Base-by-base conservation (phyloP, 2,329 filamentous ascomycete species). In the Laburnicola sp. region DNA sequence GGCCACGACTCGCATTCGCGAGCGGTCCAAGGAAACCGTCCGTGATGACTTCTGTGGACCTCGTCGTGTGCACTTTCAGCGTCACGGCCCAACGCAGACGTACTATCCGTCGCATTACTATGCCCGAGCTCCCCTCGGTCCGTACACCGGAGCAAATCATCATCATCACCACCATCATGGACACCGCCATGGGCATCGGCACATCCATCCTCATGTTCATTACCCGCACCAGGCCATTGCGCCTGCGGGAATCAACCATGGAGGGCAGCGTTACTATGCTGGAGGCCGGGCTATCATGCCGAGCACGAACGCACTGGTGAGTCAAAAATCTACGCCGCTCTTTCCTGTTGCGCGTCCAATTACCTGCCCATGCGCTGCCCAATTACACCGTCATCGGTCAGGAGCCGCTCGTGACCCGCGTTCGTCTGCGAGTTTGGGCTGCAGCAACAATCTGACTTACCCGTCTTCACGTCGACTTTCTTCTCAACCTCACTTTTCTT, bases 81-180 rank as follows among this genome's bases (percentile, higher is more conserved):
- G 61, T 28, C 54, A 59, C 40, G 66, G 59, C 8, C 31, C 59
- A 6, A 56, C 61, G 22, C 57, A 58, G 28, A 47, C 61, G 3
- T 69, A 69, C 56, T 69, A 68, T 44, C 66, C 66, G 11, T 48
- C 59, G 3, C 54, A 53, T 21, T 69, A 69, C 56, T 69, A 68
- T 42, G 10, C 38, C 45, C 53, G 55, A 7, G 50, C 56, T 16
- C 66, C 60, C 22, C 16, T 25, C 34, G 52, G 45, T 30, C 53
- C 48, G 34, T 57, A 57, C 28, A 44, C 48, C 6, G 43, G 43
- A 32, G 32, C 25, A 6, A 32, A 45, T 30, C 32, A 38, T 9
- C 43, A 37, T 26, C 43, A 45, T 11, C 7, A 25, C 11, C 42
- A 36, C 26, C 32, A 28, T 9, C 32, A 38, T 21, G 16, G 43